These are phyloP conservation scores for Tilletia caries DNA, from an alignment of 1,284 basidiomycete genomes.

Conservation along the genomic window DNA sequence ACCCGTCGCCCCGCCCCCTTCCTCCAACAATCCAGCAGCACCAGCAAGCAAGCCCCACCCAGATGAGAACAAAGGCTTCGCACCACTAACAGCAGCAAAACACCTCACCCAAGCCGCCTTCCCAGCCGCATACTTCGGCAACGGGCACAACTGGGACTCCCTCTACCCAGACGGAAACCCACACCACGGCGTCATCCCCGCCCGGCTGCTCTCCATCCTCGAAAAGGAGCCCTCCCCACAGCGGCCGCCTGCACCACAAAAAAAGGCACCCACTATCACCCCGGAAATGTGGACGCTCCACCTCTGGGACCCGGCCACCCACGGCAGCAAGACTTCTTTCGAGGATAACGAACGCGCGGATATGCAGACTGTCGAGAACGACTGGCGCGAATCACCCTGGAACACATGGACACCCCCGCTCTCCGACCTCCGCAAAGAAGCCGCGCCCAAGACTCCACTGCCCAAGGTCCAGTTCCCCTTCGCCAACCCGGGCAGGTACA, in stretches of 20 bases:
- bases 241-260: constrained; percentile 5
- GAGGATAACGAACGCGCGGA: constrained; percentile 35
- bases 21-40: not conserved
- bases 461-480: constrained; percentile 42
- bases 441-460: constrained; percentile 15
- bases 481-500: constrained; percentile 28
- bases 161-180: constrained; percentile 33
- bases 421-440: constrained; percentile 19
- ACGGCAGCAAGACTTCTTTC: constrained; percentile 31
- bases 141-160: not conserved
- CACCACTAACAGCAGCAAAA: not conserved
- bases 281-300: constrained; percentile 24
- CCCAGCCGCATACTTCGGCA: not conserved
- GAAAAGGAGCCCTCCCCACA: constrained; percentile 21
- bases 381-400: constrained; percentile 32
- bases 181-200: constrained; percentile 36
- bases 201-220: constrained; percentile 24
- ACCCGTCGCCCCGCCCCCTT: not conserved
- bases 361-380: constrained; percentile 29
- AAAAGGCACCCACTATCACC: constrained; percentile 24
- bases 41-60: not conserved
- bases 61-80: not conserved
- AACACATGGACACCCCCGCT: constrained; percentile 44
- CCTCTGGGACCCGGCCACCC: constrained; percentile 26
- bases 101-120: not conserved